Evolutionary conservation across 306 rosid species (phyloP).

Genomic region (Purshia tridentata): DNA sequence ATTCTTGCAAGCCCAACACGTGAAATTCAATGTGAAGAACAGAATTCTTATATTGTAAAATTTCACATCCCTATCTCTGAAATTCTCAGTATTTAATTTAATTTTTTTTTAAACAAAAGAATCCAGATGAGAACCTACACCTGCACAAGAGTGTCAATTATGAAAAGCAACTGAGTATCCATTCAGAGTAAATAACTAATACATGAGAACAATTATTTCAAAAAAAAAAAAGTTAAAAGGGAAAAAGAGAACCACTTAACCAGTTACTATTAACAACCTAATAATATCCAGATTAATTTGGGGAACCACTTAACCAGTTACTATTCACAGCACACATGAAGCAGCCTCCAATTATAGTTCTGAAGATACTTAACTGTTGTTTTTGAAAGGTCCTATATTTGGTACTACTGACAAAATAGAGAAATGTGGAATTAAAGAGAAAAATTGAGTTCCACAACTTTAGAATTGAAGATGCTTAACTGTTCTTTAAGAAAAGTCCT

Average conservation of each 20-base stretch:
- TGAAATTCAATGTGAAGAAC: neutral
- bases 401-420: neutral
- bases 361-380: neutral
- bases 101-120: neutral
- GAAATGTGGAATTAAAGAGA: no score
- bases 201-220: neutral
- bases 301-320: no score
- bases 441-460: no score
- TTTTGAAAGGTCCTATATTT: conserved; percentile 13
- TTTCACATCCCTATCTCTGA: neutral
- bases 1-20: neutral
- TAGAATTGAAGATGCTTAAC: neutral
- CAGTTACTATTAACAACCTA: neutral
- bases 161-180: neutral
- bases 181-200: neutral
- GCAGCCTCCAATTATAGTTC: neutral
- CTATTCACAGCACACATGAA: neutral
- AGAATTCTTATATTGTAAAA: neutral
- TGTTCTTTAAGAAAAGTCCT: neutral
- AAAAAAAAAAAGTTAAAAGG: neutral
- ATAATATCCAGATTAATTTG: neutral
- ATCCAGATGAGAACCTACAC: neutral
- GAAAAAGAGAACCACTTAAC: neutral
- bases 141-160: neutral
- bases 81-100: neutral